Conservation (phyloP, 2,329 filamentous ascomycete genomes). For the Beauveria sp. region DNA sequence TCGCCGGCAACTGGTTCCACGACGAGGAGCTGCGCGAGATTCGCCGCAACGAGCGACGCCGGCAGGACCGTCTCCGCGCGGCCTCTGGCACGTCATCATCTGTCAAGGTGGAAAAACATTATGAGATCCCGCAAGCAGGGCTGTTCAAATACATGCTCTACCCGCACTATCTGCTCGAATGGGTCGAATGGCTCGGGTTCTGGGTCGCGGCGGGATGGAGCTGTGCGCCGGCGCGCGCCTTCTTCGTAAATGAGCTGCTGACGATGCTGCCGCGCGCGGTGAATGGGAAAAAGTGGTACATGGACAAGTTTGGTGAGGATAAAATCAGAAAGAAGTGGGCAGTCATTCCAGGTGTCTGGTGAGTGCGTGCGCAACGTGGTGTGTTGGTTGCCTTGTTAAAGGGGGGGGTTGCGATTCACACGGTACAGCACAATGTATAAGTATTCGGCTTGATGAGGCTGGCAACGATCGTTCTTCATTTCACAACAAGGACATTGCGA, state of each 20-base stretch:
- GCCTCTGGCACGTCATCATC: constrained; percentile 16
- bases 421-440: too few species aligned
- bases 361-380: not conserved
- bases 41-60: constrained; percentile 57
- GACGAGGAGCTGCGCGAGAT: constrained; percentile 88
- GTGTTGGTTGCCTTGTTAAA: too few species aligned
- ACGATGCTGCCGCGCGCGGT: constrained; percentile 85
- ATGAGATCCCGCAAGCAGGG: constrained; percentile 76
- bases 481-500: not conserved
- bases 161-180: constrained; percentile 94
- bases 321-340: constrained; percentile 69
- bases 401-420: too few species aligned
- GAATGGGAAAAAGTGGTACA: constrained; percentile 78
- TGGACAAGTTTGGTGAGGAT: constrained; percentile 77
- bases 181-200: constrained; percentile 92
- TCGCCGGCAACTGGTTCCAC: constrained; percentile 77
- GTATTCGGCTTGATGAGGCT: not conserved
- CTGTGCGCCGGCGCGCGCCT: constrained; percentile 69
- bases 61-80: constrained; percentile 39
- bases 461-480: not conserved
- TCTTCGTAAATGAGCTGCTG: constrained; percentile 79
- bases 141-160: constrained; percentile 78
- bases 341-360: constrained; percentile 50
- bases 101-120: constrained; percentile 64
- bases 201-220: constrained; percentile 63